Conservation (phyloP, 192 early-diverging fungal species). For the Martensiomyces pterosporus region DNA sequence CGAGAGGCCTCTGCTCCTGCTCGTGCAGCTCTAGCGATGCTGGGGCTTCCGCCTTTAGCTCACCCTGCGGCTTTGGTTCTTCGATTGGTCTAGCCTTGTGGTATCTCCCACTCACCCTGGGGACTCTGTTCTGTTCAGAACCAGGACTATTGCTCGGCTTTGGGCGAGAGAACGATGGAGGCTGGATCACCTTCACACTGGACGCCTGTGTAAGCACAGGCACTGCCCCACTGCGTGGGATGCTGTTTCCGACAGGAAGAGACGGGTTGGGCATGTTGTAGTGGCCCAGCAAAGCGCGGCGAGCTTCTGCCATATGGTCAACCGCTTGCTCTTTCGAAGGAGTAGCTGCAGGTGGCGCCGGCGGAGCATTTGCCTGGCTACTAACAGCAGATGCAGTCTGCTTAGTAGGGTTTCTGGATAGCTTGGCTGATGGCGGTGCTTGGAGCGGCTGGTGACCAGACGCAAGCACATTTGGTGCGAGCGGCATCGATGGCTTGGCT, state of each 20-base stretch:
- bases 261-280: constrained; percentile 26
- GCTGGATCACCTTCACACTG: constrained; percentile 37
- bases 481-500: no score
- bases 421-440: no score
- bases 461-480: no score
- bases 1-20: constrained; percentile 8
- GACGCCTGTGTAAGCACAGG: constrained; percentile 18
- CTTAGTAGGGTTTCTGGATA: no score
- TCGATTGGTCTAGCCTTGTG: no score
- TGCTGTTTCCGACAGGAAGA: constrained; percentile 24
- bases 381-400: background rate
- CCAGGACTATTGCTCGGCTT: no score
- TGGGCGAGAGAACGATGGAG: constrained; percentile 35
- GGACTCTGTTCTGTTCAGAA: no score
- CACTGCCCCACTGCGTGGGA: constrained; percentile 44
- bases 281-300: constrained; percentile 41
- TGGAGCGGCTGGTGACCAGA: no score
- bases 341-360: constrained; percentile 1
- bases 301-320: constrained; percentile 38
- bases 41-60: no score
- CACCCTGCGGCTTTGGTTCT: background rate
- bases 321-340: background rate
- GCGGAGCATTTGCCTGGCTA: background rate
- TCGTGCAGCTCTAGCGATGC: background rate
- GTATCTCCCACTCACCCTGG: no score